Evolutionary conservation across 1,284 basidiomycete species (phyloP), one percentile per base, ranked within the genome.

Genomic region (Ustilago lituana): DNA sequence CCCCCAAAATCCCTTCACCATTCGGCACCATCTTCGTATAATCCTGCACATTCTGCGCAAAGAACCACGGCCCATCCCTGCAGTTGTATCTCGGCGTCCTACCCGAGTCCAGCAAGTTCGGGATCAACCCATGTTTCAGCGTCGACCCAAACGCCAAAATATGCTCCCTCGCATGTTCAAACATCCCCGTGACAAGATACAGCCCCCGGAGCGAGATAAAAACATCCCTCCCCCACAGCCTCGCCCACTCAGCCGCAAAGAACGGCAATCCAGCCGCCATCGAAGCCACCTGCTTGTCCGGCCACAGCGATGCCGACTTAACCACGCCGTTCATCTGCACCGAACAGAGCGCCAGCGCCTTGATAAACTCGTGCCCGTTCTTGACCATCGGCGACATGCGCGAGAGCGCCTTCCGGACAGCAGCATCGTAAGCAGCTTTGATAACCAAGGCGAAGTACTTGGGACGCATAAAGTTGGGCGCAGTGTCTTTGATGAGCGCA

Each of bases 21-120:
- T 93, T 89, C 0, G 94, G 93, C 1, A 91, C 92, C 83, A 88
- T 90, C 57, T 85, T 85, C 35, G 88, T 89, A 82, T 97, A 98
- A 83, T 98, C 94, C 80, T 98, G 95, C 56, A 98, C 95, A 78
- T 92, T 96, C 82, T 98, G 95, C 56, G 97, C 83, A 90, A 98
- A 96, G 92, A 94, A 98, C 95, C 94, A 96, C 24, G 93, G 92
- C 6, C 91, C 91, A 78, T 94, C 92, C 40, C 93, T 89, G 9
- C 91, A 94, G 79, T 94, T 94, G 81, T 94, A 94, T 46, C 77
- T 67, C 2, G 77, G 77, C 20, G 67, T 72, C 23, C 59, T 56
- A 20, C 68, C 74, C 12, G 74, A 76, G 59, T 79, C 75, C 17
- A 79, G 72, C 47, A 79, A 39, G 24, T 79, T 79, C 3, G 77